phyloP scores from a whole-genome alignment of 768 basidiomycete genomes.

The Boletus subcaerulescens region DNA sequence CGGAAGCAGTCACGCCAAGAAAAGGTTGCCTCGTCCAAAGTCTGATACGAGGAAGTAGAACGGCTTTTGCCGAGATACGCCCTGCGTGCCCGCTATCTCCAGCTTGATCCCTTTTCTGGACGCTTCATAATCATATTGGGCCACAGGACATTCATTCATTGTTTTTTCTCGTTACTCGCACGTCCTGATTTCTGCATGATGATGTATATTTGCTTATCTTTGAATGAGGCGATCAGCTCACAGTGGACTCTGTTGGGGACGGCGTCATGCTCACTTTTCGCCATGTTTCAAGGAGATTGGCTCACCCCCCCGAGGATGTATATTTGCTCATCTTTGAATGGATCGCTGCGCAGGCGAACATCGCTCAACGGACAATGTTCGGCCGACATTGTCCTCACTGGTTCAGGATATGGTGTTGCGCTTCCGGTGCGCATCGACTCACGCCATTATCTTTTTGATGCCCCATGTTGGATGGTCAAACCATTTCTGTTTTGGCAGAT shows the following conservation, averaged over 20 bases:
- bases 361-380: too few relatives aligned
- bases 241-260: too few relatives aligned
- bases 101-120: background rate
- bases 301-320: background rate
- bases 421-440: too few relatives aligned
- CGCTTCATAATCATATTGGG: background rate
- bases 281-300: too few relatives aligned
- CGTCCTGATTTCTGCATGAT: background rate
- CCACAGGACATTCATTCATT: background rate
- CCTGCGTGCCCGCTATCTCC: too few relatives aligned
- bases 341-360: background rate
- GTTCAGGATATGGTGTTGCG: too few relatives aligned
- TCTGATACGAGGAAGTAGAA: background rate
- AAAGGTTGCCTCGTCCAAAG: background rate
- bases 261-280: too few relatives aligned
- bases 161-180: background rate
- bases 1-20: background rate
- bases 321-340: background rate
- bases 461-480: too few relatives aligned
- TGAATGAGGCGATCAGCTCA: background rate
- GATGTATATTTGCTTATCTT: background rate
- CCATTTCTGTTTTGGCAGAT: too few relatives aligned
- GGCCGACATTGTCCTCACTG: too few relatives aligned
- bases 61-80: background rate
- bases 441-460: too few relatives aligned